Evolutionary conservation across 23 red algal species (phyloP).

Genomic region (Gracilaria caudata): DNA sequence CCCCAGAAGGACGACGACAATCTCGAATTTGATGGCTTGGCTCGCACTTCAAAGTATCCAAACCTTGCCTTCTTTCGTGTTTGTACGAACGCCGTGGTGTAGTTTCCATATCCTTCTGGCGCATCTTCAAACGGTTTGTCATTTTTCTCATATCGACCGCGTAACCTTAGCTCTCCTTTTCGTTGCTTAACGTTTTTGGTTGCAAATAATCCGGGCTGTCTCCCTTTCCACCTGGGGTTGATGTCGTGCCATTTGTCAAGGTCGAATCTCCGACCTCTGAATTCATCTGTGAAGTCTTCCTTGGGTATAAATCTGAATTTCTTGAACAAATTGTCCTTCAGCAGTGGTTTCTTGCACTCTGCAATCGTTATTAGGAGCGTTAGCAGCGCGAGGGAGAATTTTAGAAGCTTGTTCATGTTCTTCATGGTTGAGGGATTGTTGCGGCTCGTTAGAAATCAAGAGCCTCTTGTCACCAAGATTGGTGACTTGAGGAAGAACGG

Average conservation of each 20-base stretch:
- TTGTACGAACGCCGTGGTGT: conserved; percentile 56
- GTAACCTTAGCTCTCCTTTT: neutral
- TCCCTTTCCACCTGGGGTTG: conserved; percentile 67
- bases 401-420: neutral
- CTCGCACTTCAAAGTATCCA: conserved; percentile 72
- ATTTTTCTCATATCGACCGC: conserved; percentile 37
- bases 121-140: conserved; percentile 31
- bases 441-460: neutral
- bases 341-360: conserved; percentile 12
- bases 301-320: conserved; percentile 36
- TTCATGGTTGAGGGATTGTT: neutral
- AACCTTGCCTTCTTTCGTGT: conserved; percentile 31
- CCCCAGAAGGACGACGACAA: conserved; percentile 72
- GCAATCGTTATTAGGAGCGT: neutral
- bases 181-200: conserved; percentile 41
- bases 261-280: conserved; percentile 34
- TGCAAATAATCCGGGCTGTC: conserved; percentile 49
- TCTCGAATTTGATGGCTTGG: conserved; percentile 59
- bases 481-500: conserved; percentile 6
- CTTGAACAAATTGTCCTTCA: conserved; percentile 33
- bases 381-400: neutral
- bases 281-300: conserved; percentile 69
- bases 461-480: neutral
- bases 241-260: conserved; percentile 63
- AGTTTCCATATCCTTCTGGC: conserved; percentile 61